Conservation (phyloP, 257 asterid species). For the Gynochthodes officinalis region DNA sequence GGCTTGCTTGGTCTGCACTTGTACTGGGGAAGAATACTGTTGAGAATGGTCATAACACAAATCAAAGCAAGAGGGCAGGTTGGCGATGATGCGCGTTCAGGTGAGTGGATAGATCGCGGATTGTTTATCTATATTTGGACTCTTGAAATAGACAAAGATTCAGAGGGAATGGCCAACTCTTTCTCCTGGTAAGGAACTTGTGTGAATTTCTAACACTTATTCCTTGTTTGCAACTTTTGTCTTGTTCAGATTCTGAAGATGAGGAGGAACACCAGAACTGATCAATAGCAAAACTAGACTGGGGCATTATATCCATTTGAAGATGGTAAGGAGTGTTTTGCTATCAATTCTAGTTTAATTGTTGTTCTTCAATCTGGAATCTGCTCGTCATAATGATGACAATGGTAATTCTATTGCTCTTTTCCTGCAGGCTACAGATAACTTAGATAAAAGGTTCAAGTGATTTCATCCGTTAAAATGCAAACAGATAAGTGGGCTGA, state of each 20-base stretch:
- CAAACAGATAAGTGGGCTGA: not conserved
- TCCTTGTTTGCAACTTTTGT: not conserved
- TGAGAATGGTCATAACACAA: constrained; percentile 21
- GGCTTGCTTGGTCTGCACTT: constrained; percentile 28
- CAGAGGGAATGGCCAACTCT: not conserved
- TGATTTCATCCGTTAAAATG: not conserved
- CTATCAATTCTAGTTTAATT: not conserved
- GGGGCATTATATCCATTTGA: not conserved
- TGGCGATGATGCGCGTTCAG: constrained; percentile 32
- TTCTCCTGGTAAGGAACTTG: not conserved
- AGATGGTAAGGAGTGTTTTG: not conserved
- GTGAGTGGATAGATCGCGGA: constrained; percentile 16
- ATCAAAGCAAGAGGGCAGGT: constrained; percentile 29
- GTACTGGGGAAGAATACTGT: constrained; percentile 27
- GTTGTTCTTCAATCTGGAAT: no score
- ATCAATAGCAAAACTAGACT: not conserved
- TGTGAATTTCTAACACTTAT: not conserved
- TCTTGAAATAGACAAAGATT: not conserved
- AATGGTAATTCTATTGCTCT: not conserved
- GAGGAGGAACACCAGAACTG: constrained; percentile 29
- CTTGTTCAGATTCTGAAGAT: constrained; percentile 25
- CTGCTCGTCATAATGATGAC: not conserved
- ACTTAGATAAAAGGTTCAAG: not conserved
- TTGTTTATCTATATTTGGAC: not conserved
- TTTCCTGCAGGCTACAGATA: not conserved